Percentiles rank a stretch among this genome's conserved stretches.
Evolutionary conservation across 2,329 filamentous ascomycete genomes (phyloP).

Genomic region (Periconia sp.): DNA sequence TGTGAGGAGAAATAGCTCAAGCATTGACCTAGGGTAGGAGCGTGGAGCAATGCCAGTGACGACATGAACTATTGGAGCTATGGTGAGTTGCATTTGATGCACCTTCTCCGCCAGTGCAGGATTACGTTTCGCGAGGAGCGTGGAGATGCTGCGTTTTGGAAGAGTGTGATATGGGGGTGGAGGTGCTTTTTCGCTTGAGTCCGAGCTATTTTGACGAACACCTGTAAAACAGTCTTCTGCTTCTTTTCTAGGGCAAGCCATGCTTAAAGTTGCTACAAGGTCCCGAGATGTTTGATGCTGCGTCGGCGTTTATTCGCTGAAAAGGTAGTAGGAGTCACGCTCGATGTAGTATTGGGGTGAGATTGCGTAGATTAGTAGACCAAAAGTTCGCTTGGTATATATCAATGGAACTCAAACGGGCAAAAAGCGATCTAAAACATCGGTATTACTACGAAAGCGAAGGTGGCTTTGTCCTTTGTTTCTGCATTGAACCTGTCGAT

Average conservation of each 20-base stretch:
- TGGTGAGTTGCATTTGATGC: constrained; percentile 67
- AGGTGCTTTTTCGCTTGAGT: no score
- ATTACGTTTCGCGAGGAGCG: constrained; percentile 25
- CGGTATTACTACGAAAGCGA: constrained; percentile 30
- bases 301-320: no score
- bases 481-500: constrained; percentile 20
- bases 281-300: constrained; percentile 4
- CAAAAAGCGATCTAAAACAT: constrained; percentile 23
- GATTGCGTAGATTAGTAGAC: no score
- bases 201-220: no score
- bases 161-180: no score
- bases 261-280: no score
- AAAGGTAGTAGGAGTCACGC: no score
- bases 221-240: no score
- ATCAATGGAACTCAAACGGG: constrained; percentile 34
- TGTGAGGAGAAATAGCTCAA: constrained; percentile 76
- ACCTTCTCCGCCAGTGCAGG: constrained; percentile 67
- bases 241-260: no score
- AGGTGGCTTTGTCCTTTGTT: constrained; percentile 35
- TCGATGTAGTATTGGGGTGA: no score
- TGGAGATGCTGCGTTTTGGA: constrained; percentile 14
- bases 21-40: constrained; percentile 68
- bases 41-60: constrained; percentile 68
- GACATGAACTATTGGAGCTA: constrained; percentile 69
- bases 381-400: constrained; percentile 22